Evolutionary conservation across 768 basidiomycete species (phyloP).

Genomic region (Agaricus blazei): DNA sequence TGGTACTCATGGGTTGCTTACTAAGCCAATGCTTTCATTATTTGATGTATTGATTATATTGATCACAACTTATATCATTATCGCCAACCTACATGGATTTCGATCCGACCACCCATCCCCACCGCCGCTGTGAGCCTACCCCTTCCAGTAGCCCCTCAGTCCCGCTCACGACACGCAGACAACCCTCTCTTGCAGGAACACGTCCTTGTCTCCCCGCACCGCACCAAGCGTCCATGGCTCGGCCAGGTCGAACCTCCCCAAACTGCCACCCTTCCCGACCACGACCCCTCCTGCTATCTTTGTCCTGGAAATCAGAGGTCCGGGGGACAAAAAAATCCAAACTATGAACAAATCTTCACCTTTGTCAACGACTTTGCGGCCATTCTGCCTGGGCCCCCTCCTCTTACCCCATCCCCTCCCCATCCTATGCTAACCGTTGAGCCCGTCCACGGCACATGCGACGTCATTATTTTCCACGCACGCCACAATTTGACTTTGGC

Average conservation of each 20-base stretch:
- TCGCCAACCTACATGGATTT: conserved; percentile 1
- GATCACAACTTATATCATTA: too few species aligned
- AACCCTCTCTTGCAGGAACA: conserved; percentile 78
- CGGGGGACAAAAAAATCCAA: conserved; percentile 63
- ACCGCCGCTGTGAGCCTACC: conserved; percentile 56
- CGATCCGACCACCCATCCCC: conserved; percentile 41
- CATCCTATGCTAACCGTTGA: conserved; percentile 61
- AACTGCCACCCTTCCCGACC: conserved; percentile 43
- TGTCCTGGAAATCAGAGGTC: conserved; percentile 82
- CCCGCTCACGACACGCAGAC: conserved; percentile 34
- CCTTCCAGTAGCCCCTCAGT: not conserved
- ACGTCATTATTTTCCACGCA: conserved; percentile 84
- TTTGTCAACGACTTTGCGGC: conserved; percentile 87
- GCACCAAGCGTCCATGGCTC: conserved; percentile 87
- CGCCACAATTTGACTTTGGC: conserved; percentile 84
- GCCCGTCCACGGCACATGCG: conserved; percentile 79
- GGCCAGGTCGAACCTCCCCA: conserved; percentile 77
- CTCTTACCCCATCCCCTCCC: conserved; percentile 40
- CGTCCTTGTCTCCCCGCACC: conserved; percentile 84
- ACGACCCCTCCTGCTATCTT: conserved; percentile 78
- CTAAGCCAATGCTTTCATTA: too few species aligned
- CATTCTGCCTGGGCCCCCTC: conserved; percentile 59
- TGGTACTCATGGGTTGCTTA: conserved; percentile 20
- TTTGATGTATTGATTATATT: too few species aligned
- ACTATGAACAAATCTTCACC: conserved; percentile 60